Conservation (phyloP, 2,329 filamentous ascomycete genomes). For the Coniochaeta prunicola region DNA sequence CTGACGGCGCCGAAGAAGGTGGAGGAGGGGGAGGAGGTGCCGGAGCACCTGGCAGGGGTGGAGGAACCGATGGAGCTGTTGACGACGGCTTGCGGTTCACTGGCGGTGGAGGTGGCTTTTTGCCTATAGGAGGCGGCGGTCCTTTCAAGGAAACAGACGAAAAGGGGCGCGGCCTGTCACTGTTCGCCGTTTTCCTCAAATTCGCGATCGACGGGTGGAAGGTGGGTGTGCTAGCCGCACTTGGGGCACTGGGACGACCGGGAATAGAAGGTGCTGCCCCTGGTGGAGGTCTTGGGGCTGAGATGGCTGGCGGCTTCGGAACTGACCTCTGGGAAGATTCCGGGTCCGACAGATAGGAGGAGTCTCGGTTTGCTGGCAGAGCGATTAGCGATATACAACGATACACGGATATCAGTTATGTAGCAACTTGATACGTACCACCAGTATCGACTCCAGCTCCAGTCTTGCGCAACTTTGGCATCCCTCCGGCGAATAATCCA, state of each 20-base stretch:
- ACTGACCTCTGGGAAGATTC: constrained; percentile 49
- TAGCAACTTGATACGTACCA: constrained; percentile 30
- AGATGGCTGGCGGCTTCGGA: constrained; percentile 44
- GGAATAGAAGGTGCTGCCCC: constrained; percentile 53
- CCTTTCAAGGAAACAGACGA: constrained; percentile 56
- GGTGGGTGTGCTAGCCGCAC: constrained; percentile 38
- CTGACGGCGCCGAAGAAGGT: constrained; percentile 25
- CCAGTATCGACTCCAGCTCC: constrained; percentile 75
- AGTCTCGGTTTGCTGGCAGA: constrained; percentile 51
- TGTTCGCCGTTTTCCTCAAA: constrained; percentile 49
- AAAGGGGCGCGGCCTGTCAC: constrained; percentile 44
- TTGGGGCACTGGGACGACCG: constrained; percentile 42
- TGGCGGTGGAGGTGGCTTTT: constrained; percentile 62
- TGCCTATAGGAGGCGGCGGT: constrained; percentile 71
- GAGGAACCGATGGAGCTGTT: constrained; percentile 25
- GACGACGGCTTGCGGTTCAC: constrained; percentile 51
- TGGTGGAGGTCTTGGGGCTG: constrained; percentile 54
- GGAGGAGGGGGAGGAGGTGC: constrained; percentile 32
- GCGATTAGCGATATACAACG: constrained; percentile 12
- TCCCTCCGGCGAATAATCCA: constrained; percentile 86
- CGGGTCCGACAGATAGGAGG: constrained; percentile 76
- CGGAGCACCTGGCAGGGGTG: constrained; percentile 20
- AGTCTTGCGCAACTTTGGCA: constrained; percentile 88
- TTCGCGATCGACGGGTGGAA: constrained; percentile 49
- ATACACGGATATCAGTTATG: neutral